phyloP scores from a whole-genome alignment of 164 flowering plant species.

The Tinospora cordifolia region DNA sequence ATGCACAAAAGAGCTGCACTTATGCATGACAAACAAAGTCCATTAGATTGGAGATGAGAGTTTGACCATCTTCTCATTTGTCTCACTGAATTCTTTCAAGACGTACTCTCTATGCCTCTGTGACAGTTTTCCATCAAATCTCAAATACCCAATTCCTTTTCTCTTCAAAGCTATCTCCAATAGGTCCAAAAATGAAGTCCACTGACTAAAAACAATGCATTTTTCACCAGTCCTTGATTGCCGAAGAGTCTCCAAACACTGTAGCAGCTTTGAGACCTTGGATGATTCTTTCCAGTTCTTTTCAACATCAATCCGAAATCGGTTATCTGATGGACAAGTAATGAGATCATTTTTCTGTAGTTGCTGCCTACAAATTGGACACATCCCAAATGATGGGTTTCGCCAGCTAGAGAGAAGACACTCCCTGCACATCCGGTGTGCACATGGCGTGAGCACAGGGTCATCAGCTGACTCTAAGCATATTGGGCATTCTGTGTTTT shows the following conservation, averaged over 20 bases:
- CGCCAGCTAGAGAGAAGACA: conserved; percentile 72
- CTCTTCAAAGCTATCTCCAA: conserved; percentile 52
- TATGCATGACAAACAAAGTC: neutral
- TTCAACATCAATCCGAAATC: conserved; percentile 48
- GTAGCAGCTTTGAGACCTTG: conserved; percentile 49
- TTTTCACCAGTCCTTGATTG: conserved; percentile 44
- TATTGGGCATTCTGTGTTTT: conserved; percentile 67
- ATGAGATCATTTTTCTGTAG: conserved; percentile 52
- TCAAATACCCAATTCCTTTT: conserved; percentile 45
- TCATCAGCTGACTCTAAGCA: conserved; percentile 75
- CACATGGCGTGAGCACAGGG: conserved; percentile 71
- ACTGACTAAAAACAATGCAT: conserved; percentile 77
- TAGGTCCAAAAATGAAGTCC: conserved; percentile 82
- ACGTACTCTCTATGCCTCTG: conserved; percentile 62
- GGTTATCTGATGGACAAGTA: conserved; percentile 59
- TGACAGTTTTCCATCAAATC: conserved; percentile 59
- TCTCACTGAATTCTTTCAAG: conserved; percentile 56
- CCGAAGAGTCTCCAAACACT: conserved; percentile 40
- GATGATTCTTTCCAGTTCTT: conserved; percentile 72
- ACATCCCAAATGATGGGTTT: conserved; percentile 35
- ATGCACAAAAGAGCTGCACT: neutral
- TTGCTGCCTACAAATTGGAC: conserved; percentile 59
- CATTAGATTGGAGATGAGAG: neutral
- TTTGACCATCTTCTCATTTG: conserved; percentile 43
- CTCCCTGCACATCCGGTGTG: conserved; percentile 78